Base-by-base conservation (phyloP, 1,284 basidiomycete genomes). In the Leccinum solheimii region DNA sequence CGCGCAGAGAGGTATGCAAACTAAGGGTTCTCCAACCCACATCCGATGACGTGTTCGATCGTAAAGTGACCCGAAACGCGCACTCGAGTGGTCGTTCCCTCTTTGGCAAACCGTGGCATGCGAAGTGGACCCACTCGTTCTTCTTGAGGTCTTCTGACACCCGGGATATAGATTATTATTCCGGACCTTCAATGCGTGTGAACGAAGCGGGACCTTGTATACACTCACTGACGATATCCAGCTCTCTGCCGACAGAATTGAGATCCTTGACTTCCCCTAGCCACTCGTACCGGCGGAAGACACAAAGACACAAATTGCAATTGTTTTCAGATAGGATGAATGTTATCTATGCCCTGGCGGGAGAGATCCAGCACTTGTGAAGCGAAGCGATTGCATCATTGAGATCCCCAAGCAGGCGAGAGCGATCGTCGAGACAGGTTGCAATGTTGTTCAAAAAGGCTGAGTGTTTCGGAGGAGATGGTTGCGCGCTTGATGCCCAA, bases 101-200 rank as follows among this genome's bases (percentile, higher is more conserved):
- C 4, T 57, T 58, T 6, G 55, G 23, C 13, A 58, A 23, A 16
- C 30, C 32, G 5, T 23, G 57, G 11, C 36, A 59, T 3, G 27
- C 27, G 5, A 59, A 13, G 40, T 59, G 58, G 1, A 59, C 58
- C 38, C 57, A 60, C 2, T 60, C 30, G 21, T 34, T 51, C 30
- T 16, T 34, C 7, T 16, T 2, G 0, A 34, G 30, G n/a, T 34
- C 38, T 34, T 49, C 57, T 0, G 40, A n/a, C 14, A 49, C 58
- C 21, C 30, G 13, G 11, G 34, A 30, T 3, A 14, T 26, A 14
- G 9, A 30, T 3, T 26, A 26, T 26, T 13, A 34, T 7, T 32
- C 7, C 2, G n/a, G 8, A 3, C 58, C 27, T 4, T 60, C 58
- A 1, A 30, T 50, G 9, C 26, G 32, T 10, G 19, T 60, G 14